Evolutionary conservation across 1,284 basidiomycete genomes (phyloP).

Genomic region (Irpex sp.): DNA sequence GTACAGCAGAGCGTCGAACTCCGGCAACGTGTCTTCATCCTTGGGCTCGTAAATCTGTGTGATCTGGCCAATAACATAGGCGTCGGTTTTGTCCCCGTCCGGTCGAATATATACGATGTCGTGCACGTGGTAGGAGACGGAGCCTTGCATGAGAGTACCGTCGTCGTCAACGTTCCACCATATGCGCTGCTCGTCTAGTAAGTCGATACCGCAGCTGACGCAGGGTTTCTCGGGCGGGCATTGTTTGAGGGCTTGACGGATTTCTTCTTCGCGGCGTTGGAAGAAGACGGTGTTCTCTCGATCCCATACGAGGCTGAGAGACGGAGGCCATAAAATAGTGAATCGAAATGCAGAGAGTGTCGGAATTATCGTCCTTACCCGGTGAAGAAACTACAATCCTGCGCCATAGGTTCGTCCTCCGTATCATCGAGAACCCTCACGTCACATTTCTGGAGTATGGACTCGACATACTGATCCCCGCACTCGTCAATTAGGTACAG

Average conservation of each 20-base stretch:
- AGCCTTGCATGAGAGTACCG: conserved; percentile 31
- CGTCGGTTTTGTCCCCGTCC: conserved; percentile 7
- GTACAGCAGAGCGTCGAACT: conserved; percentile 35
- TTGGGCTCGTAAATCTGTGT: conserved; percentile 27
- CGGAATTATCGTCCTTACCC: too few relatives aligned
- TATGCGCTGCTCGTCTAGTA: conserved; percentile 18
- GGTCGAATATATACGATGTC: conserved; percentile 55
- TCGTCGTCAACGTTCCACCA: conserved; percentile 25
- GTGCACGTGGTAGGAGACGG: conserved; percentile 41
- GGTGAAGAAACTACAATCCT: conserved; percentile 46
- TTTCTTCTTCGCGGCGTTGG: conserved; percentile 33
- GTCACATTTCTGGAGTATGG: conserved; percentile 52
- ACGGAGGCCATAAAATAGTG: too few relatives aligned
- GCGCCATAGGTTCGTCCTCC: conserved; percentile 33
- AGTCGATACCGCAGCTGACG: conserved; percentile 37
- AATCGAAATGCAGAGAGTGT: too few relatives aligned
- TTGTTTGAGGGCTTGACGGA: conserved; percentile 25
- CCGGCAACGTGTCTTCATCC: conserved; percentile 9
- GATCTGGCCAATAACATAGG: conserved; percentile 53
- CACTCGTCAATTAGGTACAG: conserved; percentile 52
- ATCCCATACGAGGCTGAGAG: conserved; percentile 37
- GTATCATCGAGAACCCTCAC: conserved; percentile 35
- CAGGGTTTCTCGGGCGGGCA: conserved; percentile 34
- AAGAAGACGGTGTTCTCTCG: conserved; percentile 37
- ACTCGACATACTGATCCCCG: conserved; percentile 41